Evolutionary conservation across 495 filamentous ascomycete species (phyloP).

Genomic region (Aspergillus coremiiformis): DNA sequence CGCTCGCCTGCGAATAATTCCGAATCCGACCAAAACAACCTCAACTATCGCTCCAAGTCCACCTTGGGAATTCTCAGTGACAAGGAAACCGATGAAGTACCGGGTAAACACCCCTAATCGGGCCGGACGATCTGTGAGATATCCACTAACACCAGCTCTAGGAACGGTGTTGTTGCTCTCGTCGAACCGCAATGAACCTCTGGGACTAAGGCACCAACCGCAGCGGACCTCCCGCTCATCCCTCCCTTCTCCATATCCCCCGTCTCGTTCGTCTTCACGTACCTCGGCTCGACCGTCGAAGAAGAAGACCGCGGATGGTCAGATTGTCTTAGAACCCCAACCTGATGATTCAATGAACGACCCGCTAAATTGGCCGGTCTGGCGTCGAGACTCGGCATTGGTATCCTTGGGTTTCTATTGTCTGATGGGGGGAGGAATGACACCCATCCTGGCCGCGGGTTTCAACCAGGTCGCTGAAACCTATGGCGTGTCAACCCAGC

Average conservation of each 20-base stretch:
- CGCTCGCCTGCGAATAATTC: neutral
- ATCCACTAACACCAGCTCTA: slow-evolving; percentile 24
- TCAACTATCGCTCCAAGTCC: slow-evolving; percentile 48
- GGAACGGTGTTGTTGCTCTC: slow-evolving; percentile 78
- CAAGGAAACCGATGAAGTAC: slow-evolving; percentile 78
- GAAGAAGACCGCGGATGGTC: slow-evolving; percentile 76
- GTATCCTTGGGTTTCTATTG: slow-evolving; percentile 85
- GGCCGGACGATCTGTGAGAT: neutral
- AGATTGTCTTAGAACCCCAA: slow-evolving; percentile 84
- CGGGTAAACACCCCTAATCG: slow-evolving; percentile 50
- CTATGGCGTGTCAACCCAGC: slow-evolving; percentile 61
- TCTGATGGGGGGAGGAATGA: slow-evolving; percentile 90
- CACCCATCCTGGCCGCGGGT: slow-evolving; percentile 81
- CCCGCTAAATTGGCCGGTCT: slow-evolving; percentile 84
- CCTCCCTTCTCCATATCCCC: slow-evolving; percentile 51
- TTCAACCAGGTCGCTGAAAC: slow-evolving; percentile 71
- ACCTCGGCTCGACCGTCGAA: slow-evolving; percentile 36
- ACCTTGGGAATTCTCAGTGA: slow-evolving; percentile 83
- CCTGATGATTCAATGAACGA: slow-evolving; percentile 88
- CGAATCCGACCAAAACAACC: slow-evolving; percentile 1
- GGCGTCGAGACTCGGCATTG: slow-evolving; percentile 75
- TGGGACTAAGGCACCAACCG: slow-evolving; percentile 69
- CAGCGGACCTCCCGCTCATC: slow-evolving; percentile 72
- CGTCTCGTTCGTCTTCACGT: slow-evolving; percentile 30
- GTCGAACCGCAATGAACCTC: slow-evolving; percentile 67